A percentile compares a stretch with the other conserved stretches of the same genome.
Conservation (phyloP, 106 monocot species). For the Agapanthus africanus region DNA sequence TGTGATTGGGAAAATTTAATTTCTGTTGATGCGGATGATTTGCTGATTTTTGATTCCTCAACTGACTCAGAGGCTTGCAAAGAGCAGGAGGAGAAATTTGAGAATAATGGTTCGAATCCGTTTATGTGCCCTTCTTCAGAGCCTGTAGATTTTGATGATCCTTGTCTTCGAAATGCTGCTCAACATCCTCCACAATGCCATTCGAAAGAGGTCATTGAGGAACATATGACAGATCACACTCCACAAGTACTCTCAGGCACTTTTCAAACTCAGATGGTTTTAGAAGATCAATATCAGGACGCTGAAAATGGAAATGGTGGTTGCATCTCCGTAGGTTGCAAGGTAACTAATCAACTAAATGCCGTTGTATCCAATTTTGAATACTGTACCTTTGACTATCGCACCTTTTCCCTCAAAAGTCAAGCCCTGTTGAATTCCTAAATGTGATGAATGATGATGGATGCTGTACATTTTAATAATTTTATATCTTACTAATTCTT, state of each 20-base stretch:
- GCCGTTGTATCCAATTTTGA: background rate
- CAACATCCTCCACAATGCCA: conserved; percentile 9
- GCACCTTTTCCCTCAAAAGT: background rate
- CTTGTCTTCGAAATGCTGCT: conserved; percentile 13
- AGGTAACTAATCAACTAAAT: conserved; percentile 32
- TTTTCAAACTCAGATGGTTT: conserved; percentile 18
- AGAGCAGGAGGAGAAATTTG: conserved; percentile 7
- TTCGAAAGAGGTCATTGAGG: conserved; percentile 6
- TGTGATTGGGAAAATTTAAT: conserved; percentile 52
- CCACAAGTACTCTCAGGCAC: conserved; percentile 18
- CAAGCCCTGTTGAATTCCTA: background rate
- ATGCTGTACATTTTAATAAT: too few relatives aligned
- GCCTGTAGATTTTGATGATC: conserved; percentile 4
- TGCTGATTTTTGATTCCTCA: conserved; percentile 35
- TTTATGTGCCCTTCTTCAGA: conserved; percentile 10
- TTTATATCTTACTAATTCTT: background rate
- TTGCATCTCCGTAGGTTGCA: conserved; percentile 14
- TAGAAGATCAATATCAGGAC: conserved; percentile 17
- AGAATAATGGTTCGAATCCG: conserved; percentile 6
- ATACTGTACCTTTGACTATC: background rate
- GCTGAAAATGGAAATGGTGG: conserved; percentile 10
- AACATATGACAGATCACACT: conserved; percentile 24
- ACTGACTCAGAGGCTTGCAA: conserved; percentile 17
- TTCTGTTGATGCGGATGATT: conserved; percentile 34
- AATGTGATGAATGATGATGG: too few relatives aligned